Conservation (phyloP, 1,139 yeast genomes). For the Suhomyces yuchorum region DNA sequence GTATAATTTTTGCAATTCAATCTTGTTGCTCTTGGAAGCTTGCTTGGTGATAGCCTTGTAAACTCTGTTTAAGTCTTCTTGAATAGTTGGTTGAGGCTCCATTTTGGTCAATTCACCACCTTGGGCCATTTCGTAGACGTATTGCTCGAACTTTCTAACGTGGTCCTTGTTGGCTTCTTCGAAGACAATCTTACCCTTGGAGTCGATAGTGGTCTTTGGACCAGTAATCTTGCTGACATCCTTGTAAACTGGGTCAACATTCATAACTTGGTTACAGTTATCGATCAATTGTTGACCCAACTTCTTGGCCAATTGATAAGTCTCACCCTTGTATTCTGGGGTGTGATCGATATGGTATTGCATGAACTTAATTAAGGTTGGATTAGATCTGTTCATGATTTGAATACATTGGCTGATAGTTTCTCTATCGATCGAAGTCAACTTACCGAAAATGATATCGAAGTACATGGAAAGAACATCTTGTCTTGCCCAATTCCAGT, state of each 20-base stretch:
- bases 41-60: constrained; percentile 81
- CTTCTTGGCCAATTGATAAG: constrained; percentile 83
- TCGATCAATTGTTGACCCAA: constrained; percentile 93
- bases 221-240: constrained; percentile 94
- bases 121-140: constrained; percentile 94
- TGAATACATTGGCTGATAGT: constrained; percentile 95
- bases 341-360: constrained; percentile 95
- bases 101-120: constrained; percentile 81
- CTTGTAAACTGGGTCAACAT: constrained; percentile 86
- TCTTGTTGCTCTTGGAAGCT: constrained; percentile 62
- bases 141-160: constrained; percentile 92
- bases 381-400: constrained; percentile 96
- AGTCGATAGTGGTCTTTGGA: constrained; percentile 86
- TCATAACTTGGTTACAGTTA: constrained; percentile 87
- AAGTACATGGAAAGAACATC: constrained; percentile 91
- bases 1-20: constrained; percentile 80
- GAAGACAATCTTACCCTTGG: constrained; percentile 84
- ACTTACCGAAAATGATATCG: constrained; percentile 92
- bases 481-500: constrained; percentile 99
- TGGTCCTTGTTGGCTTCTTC: constrained; percentile 85
- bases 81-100: constrained; percentile 67
- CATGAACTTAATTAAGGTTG: constrained; percentile 92
- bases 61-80: constrained; percentile 81
- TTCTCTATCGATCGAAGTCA: constrained; percentile 89
- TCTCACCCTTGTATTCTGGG: constrained; percentile 86